Evolutionary conservation across 805 yeast species (phyloP).

Genomic region (Kuraishia ogatae): DNA sequence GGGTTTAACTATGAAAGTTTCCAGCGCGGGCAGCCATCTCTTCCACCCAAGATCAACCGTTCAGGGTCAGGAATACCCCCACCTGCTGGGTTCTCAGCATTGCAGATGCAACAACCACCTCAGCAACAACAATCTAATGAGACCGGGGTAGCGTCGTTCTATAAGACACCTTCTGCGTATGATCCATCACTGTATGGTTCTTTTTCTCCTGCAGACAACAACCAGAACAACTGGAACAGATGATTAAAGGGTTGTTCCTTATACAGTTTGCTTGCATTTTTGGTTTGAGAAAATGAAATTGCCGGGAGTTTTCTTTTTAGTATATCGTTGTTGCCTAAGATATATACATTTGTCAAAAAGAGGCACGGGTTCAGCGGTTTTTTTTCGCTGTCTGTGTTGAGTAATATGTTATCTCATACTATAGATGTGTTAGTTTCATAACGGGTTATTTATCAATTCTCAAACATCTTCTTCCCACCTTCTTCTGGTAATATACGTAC

Average conservation of each 20-base stretch:
- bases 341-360: neutral
- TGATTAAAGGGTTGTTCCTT: neutral
- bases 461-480: neutral
- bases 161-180: conserved; percentile 41
- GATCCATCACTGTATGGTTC: conserved; percentile 37
- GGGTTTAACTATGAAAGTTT: neutral
- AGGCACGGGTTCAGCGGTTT: neutral
- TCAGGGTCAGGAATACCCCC: neutral
- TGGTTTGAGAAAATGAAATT: too few relatives aligned
- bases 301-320: neutral
- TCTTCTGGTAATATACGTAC: too few relatives aligned
- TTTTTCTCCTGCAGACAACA: conserved; percentile 7
- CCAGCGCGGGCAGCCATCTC: neutral
- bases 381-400: too few relatives aligned
- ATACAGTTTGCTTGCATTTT: neutral
- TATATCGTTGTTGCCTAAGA: neutral
- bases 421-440: neutral
- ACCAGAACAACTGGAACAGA: neutral
- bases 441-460: neutral
- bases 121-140: conserved; percentile 3
- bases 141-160: conserved; percentile 18
- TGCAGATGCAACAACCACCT: conserved; percentile 1
- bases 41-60: neutral
- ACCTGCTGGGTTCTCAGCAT: conserved; percentile 4
- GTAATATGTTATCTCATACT: neutral